A percentile compares a stretch with the other conserved stretches of the same genome.
phyloP scores from a whole-genome alignment of 164 flowering plant species.

The Annona cherimola region DNA sequence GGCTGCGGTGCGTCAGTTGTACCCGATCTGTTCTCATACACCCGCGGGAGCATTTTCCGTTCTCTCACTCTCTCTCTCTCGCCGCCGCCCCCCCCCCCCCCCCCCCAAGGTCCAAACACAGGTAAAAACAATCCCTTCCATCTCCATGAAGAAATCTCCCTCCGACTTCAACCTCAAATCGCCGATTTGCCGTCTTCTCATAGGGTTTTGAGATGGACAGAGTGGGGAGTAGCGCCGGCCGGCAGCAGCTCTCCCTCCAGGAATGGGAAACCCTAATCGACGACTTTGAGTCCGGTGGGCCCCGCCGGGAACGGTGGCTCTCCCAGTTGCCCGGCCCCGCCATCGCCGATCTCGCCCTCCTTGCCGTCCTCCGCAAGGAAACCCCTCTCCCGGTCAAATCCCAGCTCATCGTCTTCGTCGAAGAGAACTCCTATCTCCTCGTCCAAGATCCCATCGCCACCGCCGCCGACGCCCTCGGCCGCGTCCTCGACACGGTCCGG shows the following conservation, averaged over 20 bases:
- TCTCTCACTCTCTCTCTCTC: too few relatives aligned
- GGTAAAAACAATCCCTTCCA: too few relatives aligned
- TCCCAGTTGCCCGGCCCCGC: constrained; percentile 25
- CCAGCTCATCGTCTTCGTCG: constrained; percentile 54
- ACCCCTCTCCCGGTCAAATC: constrained; percentile 32
- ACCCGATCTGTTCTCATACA: too few relatives aligned
- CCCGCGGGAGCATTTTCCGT: too few relatives aligned
- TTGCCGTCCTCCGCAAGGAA: constrained; percentile 52
- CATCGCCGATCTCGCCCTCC: constrained; percentile 51
- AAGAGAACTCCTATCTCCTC: constrained; percentile 26
- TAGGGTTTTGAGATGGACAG: constrained; percentile 17
- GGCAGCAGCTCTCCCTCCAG: constrained; percentile 37
- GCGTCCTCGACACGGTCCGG: constrained; percentile 56
- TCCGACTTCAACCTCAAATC: neutral
- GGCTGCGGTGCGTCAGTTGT: too few relatives aligned
- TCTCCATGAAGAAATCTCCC: too few relatives aligned
- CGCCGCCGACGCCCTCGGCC: constrained; percentile 16
- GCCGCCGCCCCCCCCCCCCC: too few relatives aligned
- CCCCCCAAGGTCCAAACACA: too few relatives aligned
- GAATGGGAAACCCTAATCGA: constrained; percentile 83
- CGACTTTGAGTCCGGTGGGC: constrained; percentile 54
- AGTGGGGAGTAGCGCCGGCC: constrained; percentile 16
- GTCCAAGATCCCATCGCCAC: constrained; percentile 10
- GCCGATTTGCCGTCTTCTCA: neutral
- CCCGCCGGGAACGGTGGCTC: constrained; percentile 41